These are phyloP conservation scores for Leccinum variabile DNA, from an alignment of 1,284 basidiomycete genomes.

Conservation along the genomic window DNA sequence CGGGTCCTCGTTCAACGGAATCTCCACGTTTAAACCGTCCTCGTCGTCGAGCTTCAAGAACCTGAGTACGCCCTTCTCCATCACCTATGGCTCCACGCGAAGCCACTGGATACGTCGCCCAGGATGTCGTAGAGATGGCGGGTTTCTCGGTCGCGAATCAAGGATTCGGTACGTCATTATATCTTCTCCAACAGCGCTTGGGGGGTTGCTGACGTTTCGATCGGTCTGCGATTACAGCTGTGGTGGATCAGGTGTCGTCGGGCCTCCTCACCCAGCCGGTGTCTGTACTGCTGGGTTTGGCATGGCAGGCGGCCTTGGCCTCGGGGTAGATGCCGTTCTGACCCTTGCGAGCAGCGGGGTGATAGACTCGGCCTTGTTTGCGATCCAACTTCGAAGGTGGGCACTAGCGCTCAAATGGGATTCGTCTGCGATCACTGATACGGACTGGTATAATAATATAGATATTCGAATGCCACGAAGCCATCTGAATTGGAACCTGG, in stretches of 20 bases:
- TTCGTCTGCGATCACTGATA: background rate
- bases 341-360: conserved; percentile 39
- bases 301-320: conserved; percentile 28
- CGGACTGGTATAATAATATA: conserved; percentile 6
- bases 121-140: conserved; percentile 44
- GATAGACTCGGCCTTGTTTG: conserved; percentile 39
- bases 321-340: conserved; percentile 42
- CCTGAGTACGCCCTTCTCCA: conserved; percentile 13
- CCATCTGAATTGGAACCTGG: conserved; percentile 30
- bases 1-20: conserved; percentile 14
- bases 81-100: conserved; percentile 30
- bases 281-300: conserved; percentile 34
- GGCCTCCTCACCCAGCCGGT: conserved; percentile 21
- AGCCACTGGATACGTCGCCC: conserved; percentile 36
- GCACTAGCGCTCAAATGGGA: background rate
- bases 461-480: conserved; percentile 29
- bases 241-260: conserved; percentile 19
- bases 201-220: background rate
- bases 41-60: conserved; percentile 34
- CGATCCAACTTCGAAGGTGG: conserved; percentile 39
- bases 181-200: conserved; percentile 9
- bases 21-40: conserved; percentile 20
- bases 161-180: conserved; percentile 37
- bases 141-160: conserved; percentile 45
- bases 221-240: conserved; percentile 13